Evolutionary conservation across 495 filamentous ascomycete genomes (phyloP).

Genomic region (Durotheca rogersii): DNA sequence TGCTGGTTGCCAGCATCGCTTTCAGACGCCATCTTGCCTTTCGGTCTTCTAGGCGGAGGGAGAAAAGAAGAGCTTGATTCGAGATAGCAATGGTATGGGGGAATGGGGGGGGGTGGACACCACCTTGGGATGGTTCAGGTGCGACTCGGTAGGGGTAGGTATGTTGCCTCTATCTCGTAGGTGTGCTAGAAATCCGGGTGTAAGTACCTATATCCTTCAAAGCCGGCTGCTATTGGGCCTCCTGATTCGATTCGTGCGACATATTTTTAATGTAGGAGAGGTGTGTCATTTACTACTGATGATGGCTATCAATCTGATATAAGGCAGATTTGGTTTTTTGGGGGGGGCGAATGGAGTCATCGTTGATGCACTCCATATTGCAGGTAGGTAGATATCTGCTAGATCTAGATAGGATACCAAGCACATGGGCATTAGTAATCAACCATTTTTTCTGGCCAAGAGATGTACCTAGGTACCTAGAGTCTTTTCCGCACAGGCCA

Average conservation of each 20-base stretch:
- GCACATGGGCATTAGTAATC: too few relatives aligned
- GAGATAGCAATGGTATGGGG: too few relatives aligned
- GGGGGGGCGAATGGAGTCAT: constrained; percentile 8
- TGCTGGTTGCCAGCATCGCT: constrained; percentile 6
- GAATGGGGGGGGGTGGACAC: too few relatives aligned
- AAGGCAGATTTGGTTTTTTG: constrained; percentile 5
- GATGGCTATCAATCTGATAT: constrained; percentile 27
- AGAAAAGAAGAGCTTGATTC: too few relatives aligned
- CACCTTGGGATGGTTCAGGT: neutral
- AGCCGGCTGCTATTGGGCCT: constrained; percentile 7
- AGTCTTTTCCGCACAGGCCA: too few relatives aligned
- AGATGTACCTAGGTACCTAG: too few relatives aligned
- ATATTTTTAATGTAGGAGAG: neutral
- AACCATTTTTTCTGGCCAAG: too few relatives aligned
- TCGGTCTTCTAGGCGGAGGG: constrained; percentile 1
- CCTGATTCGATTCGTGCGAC: constrained; percentile 11
- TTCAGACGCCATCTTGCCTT: constrained; percentile 26
- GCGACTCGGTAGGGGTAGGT: neutral
- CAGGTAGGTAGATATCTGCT: too few relatives aligned
- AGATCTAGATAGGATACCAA: too few relatives aligned
- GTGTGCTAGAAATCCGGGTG: neutral
- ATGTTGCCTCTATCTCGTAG: neutral
- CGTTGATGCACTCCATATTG: too few relatives aligned
- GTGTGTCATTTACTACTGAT: constrained; percentile 6
- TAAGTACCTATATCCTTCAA: neutral